Base-by-base conservation (phyloP, 2,329 filamentous ascomycete genomes). In the Aspergillus versicolor region DNA sequence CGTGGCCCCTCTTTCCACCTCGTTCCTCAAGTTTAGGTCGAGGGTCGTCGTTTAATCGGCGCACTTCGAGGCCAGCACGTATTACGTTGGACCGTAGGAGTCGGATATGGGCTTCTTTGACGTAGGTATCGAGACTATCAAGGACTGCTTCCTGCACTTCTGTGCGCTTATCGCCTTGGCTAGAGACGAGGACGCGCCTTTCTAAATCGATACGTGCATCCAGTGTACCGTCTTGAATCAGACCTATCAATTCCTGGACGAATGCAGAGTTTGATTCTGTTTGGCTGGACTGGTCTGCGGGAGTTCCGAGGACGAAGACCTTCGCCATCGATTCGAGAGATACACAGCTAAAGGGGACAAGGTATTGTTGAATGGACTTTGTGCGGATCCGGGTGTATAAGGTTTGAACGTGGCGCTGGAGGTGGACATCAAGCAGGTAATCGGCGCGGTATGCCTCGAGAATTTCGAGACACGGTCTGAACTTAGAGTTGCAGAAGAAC, bases 341-440 rank as follows among this genome's bases (percentile, higher is more conserved):
- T 60, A 97, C 91, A 63, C 88, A 88, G 42, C 89, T 95, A 73
- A 96, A 99, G 0, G 94, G 92, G 22, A 91, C 82, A 66, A 96
- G 89, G 75, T 97, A 97, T 69, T 96, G 91, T 22, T 92, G 85
- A 58, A 99, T 97, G 67, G 92, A 93, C 78, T 97, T 97, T 67
- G 84, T 89, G 57, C 94, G 86, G 64, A 99, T 92, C 47, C 81
- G 79, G 11, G 82, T 79, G 76, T 92, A 94, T 19, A 99, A 80
- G 1, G 78, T 76, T 38, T 82, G 70, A 17, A 97, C 79, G 63
- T 96, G 90, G 60, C 82, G 84, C 58, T 90, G 87, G 6, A 99
- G 83, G 72, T 96, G 88, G 19, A 96, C 79, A 69, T 99, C 94
- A 5, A 97, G 84, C n/a, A 92, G 81, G 71, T 94, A 97, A 73